Conservation (phyloP, 208 protist species). For the Wallacemonas sp. region DNA sequence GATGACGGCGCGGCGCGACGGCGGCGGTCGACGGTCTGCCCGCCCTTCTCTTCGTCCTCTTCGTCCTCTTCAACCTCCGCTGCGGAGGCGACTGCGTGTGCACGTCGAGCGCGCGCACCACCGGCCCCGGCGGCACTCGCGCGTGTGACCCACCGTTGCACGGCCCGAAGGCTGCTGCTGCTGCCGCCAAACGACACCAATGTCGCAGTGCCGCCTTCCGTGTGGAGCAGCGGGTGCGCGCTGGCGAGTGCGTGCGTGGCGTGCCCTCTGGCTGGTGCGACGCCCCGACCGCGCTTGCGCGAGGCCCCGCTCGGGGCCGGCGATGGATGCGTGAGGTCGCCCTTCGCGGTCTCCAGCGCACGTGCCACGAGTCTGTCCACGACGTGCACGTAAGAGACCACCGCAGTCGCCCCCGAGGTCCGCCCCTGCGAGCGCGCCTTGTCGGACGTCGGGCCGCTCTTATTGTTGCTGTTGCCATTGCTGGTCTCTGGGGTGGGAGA, state of each 20-base stretch:
- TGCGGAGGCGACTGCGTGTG: too few relatives aligned
- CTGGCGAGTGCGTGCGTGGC: not conserved
- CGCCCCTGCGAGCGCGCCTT: too few relatives aligned
- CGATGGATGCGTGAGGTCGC: not conserved
- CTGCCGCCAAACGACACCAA: conserved; percentile 9
- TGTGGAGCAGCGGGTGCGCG: conserved; percentile 5
- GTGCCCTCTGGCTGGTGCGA: not conserved
- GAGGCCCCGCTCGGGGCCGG: not conserved
- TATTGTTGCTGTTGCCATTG: conserved; percentile 12
- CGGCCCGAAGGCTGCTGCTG: too few relatives aligned
- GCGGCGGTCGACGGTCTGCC: too few relatives aligned
- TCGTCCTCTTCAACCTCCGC: too few relatives aligned
- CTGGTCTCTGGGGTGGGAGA: not conserved
- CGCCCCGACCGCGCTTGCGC: conserved; percentile 1
- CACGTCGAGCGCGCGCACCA: too few relatives aligned
- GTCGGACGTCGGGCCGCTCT: conserved; percentile 15
- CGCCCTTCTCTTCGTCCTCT: too few relatives aligned
- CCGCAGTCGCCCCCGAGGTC: too few relatives aligned
- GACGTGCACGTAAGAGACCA: conserved; percentile 1
- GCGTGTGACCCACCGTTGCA: too few relatives aligned
- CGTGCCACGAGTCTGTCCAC: conserved; percentile 9
- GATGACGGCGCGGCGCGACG: too few relatives aligned
- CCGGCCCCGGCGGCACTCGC: too few relatives aligned
- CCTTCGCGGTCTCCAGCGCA: not conserved
- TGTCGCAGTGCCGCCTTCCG: not conserved